phyloP scores from a whole-genome alignment of 257 asterid genomes.

The Ilex aquifolium region DNA sequence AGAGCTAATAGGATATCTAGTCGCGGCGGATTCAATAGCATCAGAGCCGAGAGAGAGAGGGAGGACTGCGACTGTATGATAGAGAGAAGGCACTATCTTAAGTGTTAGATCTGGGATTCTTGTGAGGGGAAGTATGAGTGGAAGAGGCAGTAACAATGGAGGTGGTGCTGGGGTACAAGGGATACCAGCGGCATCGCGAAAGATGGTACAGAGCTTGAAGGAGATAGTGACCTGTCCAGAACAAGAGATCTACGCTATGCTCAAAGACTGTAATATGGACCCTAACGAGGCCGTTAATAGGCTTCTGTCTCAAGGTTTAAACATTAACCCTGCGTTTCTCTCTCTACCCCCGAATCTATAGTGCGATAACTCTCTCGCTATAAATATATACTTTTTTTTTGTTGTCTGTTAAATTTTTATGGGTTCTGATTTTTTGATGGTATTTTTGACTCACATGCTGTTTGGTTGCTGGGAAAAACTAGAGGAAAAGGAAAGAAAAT shows the following conservation, averaged over 20 bases:
- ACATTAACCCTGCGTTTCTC: not conserved
- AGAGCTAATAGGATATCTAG: no score
- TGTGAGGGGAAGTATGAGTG: not conserved
- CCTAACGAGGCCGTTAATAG: conserved; percentile 86
- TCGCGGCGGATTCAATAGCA: no score
- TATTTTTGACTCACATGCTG: not conserved
- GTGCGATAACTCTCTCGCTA: not conserved
- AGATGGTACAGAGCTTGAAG: conserved; percentile 83
- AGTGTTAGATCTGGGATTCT: conserved; percentile 1
- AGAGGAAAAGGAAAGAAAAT: not conserved
- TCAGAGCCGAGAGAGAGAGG: no score
- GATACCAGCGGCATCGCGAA: conserved; percentile 64
- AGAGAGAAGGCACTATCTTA: no score
- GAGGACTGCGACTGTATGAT: no score
- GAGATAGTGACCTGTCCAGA: conserved; percentile 81
- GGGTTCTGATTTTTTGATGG: not conserved
- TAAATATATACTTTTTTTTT: not conserved
- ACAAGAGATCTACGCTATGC: conserved; percentile 84
- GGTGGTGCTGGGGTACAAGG: conserved; percentile 31
- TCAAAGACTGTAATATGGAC: conserved; percentile 95
- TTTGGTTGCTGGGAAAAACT: not conserved
- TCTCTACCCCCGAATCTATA: not conserved
- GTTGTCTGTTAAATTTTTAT: not conserved
- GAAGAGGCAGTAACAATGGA: conserved; percentile 11
- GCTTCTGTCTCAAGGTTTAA: conserved; percentile 72